Evolutionary conservation across 116 monocot species (phyloP), one percentile per base, ranked within the genome.

Genomic region (Zostera marina): DNA sequence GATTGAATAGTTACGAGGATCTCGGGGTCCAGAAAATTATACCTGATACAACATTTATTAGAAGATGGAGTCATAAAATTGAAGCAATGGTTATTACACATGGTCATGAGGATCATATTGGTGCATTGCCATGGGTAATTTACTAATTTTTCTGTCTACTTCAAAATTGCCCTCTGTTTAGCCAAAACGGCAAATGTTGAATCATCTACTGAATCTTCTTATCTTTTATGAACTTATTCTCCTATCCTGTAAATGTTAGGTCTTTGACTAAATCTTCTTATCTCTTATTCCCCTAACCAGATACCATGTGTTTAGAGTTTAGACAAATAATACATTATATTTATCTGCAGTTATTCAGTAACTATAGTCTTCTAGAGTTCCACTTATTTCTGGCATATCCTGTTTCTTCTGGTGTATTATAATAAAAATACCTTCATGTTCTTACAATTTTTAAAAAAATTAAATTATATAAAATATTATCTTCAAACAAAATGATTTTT

Each of bases 41-140:
- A 72, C 98, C 98, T 47, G 98, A 99, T 62, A 99, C 91, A 47
- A 76, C 86, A 63, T 99, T 99, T 59, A 91, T 99, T 20, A 86
- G 76, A 75, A 91, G 67, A 70, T 99, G 98, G 98, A 99, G 87
- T 61, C 87, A 91, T 66, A 99, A 99, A 70, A 99, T 99, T 79
- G 98, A 99, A 68, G 98, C 91, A 58, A 76, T 99, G 54, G 64
- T 99, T 15, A 91, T 99, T 53, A 99, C 98, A 21, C 98, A 99
- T 79, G 98, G 98, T 47, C 98, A 99, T 54, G 98, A 99, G 77
- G 98, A 99, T 75, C 98, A 99, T 77, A 99, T 99, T 71, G 98
- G 98, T 77, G 98, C 98, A 59, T 91, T 99, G 83, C 98, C 98
- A 62, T 99, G 98, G 98, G 98, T 99, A 90, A 80, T 58, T 69